Conservation (phyloP, 345 rosid species). For the Abelmoschus esculentus region DNA sequence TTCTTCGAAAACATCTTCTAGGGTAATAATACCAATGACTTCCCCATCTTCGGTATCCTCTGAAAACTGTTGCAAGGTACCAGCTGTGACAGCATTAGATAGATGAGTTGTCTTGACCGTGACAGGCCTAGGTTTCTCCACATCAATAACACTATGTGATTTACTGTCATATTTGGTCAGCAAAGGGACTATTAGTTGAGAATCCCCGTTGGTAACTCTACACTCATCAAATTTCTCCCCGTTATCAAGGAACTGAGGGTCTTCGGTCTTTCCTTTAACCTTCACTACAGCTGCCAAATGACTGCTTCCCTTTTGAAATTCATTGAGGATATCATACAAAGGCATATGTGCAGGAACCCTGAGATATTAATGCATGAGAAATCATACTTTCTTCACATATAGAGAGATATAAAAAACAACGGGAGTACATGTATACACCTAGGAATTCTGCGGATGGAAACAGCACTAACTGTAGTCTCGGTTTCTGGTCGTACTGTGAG, state of each 20-base stretch:
- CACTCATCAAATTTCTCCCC: constrained; percentile 31
- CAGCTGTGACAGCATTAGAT: constrained; percentile 23
- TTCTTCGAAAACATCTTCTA: constrained; percentile 86
- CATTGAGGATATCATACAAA: constrained; percentile 72
- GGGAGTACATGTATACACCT: constrained; percentile 30
- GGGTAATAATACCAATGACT: constrained; percentile 73
- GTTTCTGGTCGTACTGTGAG: constrained; percentile 72
- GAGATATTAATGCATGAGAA: constrained; percentile 20
- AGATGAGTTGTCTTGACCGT: constrained; percentile 24
- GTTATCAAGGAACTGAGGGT: constrained; percentile 14
- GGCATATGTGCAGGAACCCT: constrained; percentile 90
- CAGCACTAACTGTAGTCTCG: constrained; percentile 70
- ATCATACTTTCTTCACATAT: background rate
- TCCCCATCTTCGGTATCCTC: constrained; percentile 75
- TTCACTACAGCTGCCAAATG: constrained; percentile 86
- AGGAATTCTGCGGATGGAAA: constrained; percentile 74
- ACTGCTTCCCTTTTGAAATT: constrained; percentile 86
- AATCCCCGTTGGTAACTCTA: constrained; percentile 17
- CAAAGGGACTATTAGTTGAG: constrained; percentile 39
- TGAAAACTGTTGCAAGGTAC: constrained; percentile 23
- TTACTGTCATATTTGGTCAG: constrained; percentile 36
- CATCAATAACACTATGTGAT: constrained; percentile 29
- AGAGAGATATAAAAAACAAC: background rate
- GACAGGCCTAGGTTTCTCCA: constrained; percentile 36
- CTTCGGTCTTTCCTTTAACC: constrained; percentile 36